Percentiles rank a stretch among this genome's conserved stretches.
These are phyloP conservation scores for Thozetella sp. DNA, from an alignment of 495 filamentous ascomycete species.

Conservation along the genomic window DNA sequence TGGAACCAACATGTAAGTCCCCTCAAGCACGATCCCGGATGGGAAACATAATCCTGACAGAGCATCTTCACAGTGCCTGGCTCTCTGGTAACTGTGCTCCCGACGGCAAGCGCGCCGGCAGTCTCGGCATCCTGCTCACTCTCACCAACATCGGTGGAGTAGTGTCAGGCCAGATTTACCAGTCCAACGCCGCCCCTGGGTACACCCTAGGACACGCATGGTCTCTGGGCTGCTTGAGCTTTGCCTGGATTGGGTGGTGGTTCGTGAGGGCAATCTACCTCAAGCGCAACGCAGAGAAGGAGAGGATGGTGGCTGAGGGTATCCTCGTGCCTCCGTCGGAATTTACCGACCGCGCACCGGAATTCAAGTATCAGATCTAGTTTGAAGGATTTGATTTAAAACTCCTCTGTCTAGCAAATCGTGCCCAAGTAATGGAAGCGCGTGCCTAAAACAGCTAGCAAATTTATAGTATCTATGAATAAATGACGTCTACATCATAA, in stretches of 20 bases:
- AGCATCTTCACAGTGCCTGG: conserved; percentile 64
- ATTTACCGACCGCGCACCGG: conserved; percentile 19
- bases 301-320: conserved; percentile 8
- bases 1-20: not conserved
- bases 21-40: not conserved
- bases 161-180: conserved; percentile 34
- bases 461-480: no score
- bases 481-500: no score
- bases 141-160: conserved; percentile 41
- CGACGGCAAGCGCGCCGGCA: conserved; percentile 43
- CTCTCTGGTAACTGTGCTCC: conserved; percentile 40
- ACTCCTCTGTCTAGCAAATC: no score
- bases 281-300: conserved; percentile 9
- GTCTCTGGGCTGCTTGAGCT: conserved; percentile 22
- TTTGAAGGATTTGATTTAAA: not conserved
- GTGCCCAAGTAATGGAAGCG: no score
- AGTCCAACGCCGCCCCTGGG: conserved; percentile 19
- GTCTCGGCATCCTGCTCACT: conserved; percentile 36
- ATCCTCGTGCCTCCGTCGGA: not conserved
- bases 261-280: not conserved
- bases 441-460: no score
- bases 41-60: conserved; percentile 36
- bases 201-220: conserved; percentile 31
- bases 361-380: conserved; percentile 29
- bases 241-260: conserved; percentile 26